Conservation (phyloP, 2,329 filamentous ascomycete species). For the Epichloe gansuensis region DNA sequence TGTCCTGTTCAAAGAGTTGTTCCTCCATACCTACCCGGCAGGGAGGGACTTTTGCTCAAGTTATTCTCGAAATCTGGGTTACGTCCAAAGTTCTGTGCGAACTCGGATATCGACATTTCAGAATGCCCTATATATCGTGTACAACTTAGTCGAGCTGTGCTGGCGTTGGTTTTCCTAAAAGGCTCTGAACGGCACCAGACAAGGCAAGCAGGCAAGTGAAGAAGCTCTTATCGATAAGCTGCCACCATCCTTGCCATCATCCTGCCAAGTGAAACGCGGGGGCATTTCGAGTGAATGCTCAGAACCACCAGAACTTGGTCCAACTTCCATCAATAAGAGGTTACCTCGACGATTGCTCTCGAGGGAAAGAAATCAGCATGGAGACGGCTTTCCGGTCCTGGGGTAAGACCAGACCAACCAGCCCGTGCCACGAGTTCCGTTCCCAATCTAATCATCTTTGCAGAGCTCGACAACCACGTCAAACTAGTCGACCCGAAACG, state of each 20-base stretch:
- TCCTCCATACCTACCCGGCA: too few species aligned
- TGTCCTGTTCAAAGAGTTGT: too few species aligned
- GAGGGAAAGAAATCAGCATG: neutral
- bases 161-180: too few species aligned
- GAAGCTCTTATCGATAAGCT: neutral
- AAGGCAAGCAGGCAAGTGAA: too few species aligned
- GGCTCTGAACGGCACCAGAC: too few species aligned
- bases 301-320: neutral
- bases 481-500: conserved; percentile 73
- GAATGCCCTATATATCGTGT: too few species aligned
- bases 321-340: neutral
- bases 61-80: neutral
- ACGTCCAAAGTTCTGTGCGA: too few species aligned
- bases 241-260: too few species aligned
- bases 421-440: neutral
- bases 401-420: neutral
- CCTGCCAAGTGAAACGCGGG: too few species aligned
- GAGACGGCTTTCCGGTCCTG: neutral
- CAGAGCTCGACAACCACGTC: conserved; percentile 80
- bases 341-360: neutral
- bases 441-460: neutral
- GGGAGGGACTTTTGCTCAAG: neutral
- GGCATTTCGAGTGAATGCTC: neutral
- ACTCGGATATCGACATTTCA: too few species aligned
- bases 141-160: too few species aligned